phyloP scores from a whole-genome alignment of 345 rosid genomes.

The Citrus sp. region DNA sequence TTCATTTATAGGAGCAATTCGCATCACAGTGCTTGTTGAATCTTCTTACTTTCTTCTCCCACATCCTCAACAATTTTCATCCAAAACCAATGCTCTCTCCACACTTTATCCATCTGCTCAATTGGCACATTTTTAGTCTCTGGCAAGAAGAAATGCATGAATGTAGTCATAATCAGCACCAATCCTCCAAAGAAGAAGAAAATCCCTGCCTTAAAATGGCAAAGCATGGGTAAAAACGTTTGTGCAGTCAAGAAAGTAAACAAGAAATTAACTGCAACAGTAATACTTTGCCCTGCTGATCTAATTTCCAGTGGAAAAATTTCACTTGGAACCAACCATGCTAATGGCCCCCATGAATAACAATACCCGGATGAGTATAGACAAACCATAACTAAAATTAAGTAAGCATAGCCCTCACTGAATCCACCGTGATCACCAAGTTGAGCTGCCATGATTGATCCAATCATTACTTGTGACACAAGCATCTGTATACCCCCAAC shows the following conservation, averaged over 20 bases:
- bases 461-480: slow-evolving; percentile 4
- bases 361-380: slow-evolving; percentile 49
- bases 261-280: too few species aligned
- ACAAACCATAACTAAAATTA: slow-evolving; percentile 22
- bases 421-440: neutral
- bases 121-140: slow-evolving; percentile 7
- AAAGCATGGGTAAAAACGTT: slow-evolving; percentile 51
- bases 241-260: slow-evolving; percentile 37
- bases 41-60: too few species aligned
- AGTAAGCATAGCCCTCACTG: neutral
- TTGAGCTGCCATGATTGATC: neutral
- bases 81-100: slow-evolving; percentile 8
- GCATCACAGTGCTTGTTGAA: neutral
- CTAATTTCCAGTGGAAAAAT: slow-evolving; percentile 8
- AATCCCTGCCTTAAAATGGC: slow-evolving; percentile 45
- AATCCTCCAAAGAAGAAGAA: slow-evolving; percentile 47
- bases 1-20: too few species aligned
- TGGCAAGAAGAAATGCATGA: slow-evolving; percentile 41
- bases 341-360: slow-evolving; percentile 30
- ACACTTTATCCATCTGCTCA: neutral
- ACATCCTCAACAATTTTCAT: neutral
- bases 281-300: slow-evolving; percentile 47
- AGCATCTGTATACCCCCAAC: slow-evolving; percentile 30
- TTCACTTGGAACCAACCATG: too few species aligned
- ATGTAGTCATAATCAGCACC: slow-evolving; percentile 39